phyloP scores from a whole-genome alignment of 139 green algal genomes.

The Chlamydomonas incerta region DNA sequence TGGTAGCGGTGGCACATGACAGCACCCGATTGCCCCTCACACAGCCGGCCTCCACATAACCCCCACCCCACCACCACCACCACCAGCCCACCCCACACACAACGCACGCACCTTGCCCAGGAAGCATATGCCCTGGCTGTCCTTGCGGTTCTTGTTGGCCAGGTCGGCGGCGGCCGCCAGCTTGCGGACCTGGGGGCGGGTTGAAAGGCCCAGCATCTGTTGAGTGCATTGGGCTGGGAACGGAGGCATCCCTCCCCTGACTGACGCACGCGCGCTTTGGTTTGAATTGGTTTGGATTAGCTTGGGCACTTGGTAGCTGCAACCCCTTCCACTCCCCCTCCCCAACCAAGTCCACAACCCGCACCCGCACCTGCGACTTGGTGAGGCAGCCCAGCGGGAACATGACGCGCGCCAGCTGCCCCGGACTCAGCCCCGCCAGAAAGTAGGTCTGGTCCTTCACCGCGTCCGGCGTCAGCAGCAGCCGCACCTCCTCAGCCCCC shows the following conservation, averaged over 20 bases:
- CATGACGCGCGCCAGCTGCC: slow-evolving; percentile 85
- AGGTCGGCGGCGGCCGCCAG: slow-evolving; percentile 77
- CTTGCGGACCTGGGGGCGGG: slow-evolving; percentile 63
- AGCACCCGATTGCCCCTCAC: no score
- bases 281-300: no score
- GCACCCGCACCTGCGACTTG: slow-evolving; percentile 82
- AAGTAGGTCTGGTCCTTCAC: slow-evolving; percentile 98
- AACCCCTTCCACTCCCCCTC: neutral
- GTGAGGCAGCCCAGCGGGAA: slow-evolving; percentile 94
- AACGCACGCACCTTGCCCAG: slow-evolving; percentile 89
- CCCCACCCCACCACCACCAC: no score
- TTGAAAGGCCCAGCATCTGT: no score
- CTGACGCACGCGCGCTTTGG: no score
- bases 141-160: slow-evolving; percentile 88
- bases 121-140: slow-evolving; percentile 99
- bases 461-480: slow-evolving; percentile 81
- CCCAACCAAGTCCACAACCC: no score
- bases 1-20: no score
- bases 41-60: no score
- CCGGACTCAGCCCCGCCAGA: slow-evolving; percentile 77
- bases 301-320: no score
- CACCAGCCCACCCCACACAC: neutral
- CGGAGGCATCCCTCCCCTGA: no score
- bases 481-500: slow-evolving; percentile 52
- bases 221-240: no score